Percentiles rank a stretch among this genome's conserved stretches.
Evolutionary conservation across 2,329 filamentous ascomycete species (phyloP).

Genomic region (Leptographium galeiforme): DNA sequence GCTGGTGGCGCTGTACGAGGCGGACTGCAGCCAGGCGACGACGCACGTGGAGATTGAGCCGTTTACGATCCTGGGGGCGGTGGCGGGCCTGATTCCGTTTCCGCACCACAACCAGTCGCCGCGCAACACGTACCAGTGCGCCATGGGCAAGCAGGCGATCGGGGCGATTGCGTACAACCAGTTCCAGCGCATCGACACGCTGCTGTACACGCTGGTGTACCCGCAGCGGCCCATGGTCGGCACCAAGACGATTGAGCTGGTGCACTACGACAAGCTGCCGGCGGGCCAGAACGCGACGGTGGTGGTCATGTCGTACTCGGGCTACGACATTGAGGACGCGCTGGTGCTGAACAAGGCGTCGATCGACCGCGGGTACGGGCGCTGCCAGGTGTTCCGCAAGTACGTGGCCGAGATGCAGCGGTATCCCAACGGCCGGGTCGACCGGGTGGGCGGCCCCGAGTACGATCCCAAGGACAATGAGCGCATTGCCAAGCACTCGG

Average conservation of each 20-base stretch:
- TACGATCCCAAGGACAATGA: constrained; percentile 49
- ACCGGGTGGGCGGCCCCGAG: constrained; percentile 50
- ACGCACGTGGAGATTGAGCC: constrained; percentile 97
- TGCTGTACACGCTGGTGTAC: constrained; percentile 94
- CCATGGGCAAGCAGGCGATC: constrained; percentile 99
- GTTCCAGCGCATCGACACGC: constrained; percentile 89
- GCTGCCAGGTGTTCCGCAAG: constrained; percentile 97
- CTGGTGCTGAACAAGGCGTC: constrained; percentile 94
- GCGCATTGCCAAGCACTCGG: constrained; percentile 53
- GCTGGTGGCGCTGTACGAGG: constrained; percentile 80
- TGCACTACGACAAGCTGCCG: constrained; percentile 93
- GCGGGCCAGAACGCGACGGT: constrained; percentile 95
- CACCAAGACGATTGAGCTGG: constrained; percentile 88
- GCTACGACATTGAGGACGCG: constrained; percentile 98
- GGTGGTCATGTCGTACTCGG: constrained; percentile 98
- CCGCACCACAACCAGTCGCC: constrained; percentile 98
- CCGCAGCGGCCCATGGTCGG: constrained; percentile 97
- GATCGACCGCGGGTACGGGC: constrained; percentile 84
- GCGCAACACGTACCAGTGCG: constrained; percentile 96
- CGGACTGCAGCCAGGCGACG: constrained; percentile 66
- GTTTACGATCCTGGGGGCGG: constrained; percentile 89
- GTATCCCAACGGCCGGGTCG: constrained; percentile 68
- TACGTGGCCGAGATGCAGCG: constrained; percentile 75
- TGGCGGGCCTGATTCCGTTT: constrained; percentile 92
- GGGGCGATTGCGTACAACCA: constrained; percentile 97